Evolutionary conservation across 352 stramenopile species (phyloP), one percentile per base, ranked within the genome.

Genomic region (Globisporangium radiosum): DNA sequence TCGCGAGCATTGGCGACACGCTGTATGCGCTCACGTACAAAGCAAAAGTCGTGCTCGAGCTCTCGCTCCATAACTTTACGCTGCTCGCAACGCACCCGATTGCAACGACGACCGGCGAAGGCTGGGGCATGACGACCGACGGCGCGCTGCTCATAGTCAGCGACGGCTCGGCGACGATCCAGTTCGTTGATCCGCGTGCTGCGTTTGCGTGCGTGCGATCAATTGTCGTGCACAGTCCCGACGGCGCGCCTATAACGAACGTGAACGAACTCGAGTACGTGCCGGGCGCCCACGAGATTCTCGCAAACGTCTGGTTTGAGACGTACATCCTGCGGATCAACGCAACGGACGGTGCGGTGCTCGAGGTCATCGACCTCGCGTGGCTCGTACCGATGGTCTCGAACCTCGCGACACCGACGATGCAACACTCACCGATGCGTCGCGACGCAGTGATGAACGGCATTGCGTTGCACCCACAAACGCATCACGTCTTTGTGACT

Each of bases 251-350:
- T 0, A 65, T 95, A 49, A 62, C 38, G 15, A 76, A 85, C 39
- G 57, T 96, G 54, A 96, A 96, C 67, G 88, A 96, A 55, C 76
- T 96, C 48, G 88, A 96, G 73, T 95, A 75, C 49, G 80, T 94
- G 1, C 65, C 91, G 33, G 85, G 75, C 5, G 76, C 90, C 54
- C 68, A 95, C 38, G 81, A 93, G 57, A 71, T 96, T 19, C 72
- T 95, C 9, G 88, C 88, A 14, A 96, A 96, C 57, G 80, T 96
- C 17, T 96, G 88, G 88, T 88, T 89, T 59, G 63, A 81, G 50
- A 73, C 89, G 60, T 40, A 81, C 52, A 73, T 96, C 25, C 54
- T 95, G 47, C 78, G 81, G 11, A 96, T 96, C 51, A 71, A 95
- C 58, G 69, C 81, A 14, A 52, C 43, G n/a, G 84, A 70, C 37